Evolutionary conservation across 208 protist species (phyloP).

Genomic region (Acanthamoeba lugdunensis): DNA sequence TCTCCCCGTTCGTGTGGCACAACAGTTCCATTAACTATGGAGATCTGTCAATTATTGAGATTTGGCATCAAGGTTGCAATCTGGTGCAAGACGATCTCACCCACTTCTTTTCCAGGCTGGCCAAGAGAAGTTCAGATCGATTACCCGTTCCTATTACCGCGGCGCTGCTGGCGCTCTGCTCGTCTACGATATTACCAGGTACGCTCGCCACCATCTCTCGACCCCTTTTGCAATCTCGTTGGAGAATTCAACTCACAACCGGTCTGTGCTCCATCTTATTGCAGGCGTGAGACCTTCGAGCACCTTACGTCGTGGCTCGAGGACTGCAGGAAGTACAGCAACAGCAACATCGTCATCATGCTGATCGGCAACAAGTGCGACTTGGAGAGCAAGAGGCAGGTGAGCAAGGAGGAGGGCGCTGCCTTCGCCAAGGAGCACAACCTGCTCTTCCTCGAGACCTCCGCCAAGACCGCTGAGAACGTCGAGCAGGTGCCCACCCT

Average conservation of each 20-base stretch:
- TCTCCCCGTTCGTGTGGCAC: neutral
- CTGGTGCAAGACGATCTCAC: neutral
- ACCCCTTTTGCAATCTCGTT: no score
- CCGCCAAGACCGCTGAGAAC: constrained; percentile 93
- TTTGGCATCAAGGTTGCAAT: neutral
- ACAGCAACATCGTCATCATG: constrained; percentile 97
- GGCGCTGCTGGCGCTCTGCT: constrained; percentile 97
- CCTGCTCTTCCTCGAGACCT: constrained; percentile 97
- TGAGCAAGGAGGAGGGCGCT: constrained; percentile 94
- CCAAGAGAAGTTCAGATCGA: constrained; percentile 97
- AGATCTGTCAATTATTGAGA: no score
- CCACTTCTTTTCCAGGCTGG: constrained; percentile 85
- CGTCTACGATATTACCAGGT: constrained; percentile 97
- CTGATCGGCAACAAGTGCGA: constrained; percentile 99
- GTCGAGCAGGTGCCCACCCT: constrained; percentile 86
- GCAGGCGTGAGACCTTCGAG: constrained; percentile 94
- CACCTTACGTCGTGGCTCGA: constrained; percentile 97
- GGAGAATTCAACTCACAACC: no score
- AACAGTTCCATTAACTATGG: no score
- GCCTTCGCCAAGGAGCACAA: constrained; percentile 95
- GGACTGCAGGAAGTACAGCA: constrained; percentile 94
- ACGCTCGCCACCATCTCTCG: neutral
- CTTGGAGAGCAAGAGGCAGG: constrained; percentile 93
- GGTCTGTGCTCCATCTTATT: neutral
- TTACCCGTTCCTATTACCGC: constrained; percentile 98